Percentiles rank a stretch among this genome's conserved stretches.
Conservation (phyloP, 2,329 filamentous ascomycete species). For the Aspergillus novoparasiticus region DNA sequence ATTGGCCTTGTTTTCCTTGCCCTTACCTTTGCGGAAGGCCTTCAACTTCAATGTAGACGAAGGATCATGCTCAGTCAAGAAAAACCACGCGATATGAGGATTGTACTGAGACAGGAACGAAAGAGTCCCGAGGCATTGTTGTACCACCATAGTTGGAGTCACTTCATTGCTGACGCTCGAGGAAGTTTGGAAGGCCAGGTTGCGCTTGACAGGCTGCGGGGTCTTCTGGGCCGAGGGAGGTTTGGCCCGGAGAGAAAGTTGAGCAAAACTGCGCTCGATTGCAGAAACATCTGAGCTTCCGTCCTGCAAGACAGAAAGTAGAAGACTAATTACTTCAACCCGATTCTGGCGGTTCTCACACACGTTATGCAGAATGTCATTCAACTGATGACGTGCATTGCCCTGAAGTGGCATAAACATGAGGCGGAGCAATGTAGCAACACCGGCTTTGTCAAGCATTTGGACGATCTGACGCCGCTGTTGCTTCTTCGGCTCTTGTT, state of each 20-base stretch:
- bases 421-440: constrained; percentile 93
- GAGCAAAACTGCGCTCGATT: constrained; percentile 92
- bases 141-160: constrained; percentile 90
- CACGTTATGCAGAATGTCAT: constrained; percentile 84
- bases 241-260: constrained; percentile 87
- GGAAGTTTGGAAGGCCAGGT: constrained; percentile 62
- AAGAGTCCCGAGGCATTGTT: constrained; percentile 87
- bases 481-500: constrained; percentile 60
- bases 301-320: constrained; percentile 92
- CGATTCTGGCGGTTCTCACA: constrained; percentile 97
- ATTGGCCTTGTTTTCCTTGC: constrained; percentile 78
- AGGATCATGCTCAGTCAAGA: constrained; percentile 91
- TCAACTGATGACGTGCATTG: constrained; percentile 79
- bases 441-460: constrained; percentile 93
- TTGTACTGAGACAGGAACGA: constrained; percentile 84
- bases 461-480: constrained; percentile 84
- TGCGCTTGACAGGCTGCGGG: constrained; percentile 77
- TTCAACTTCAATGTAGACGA: constrained; percentile 75
- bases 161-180: constrained; percentile 74
- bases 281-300: constrained; percentile 91
- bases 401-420: constrained; percentile 97
- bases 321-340: constrained; percentile 86
- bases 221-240: constrained; percentile 78
- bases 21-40: constrained; percentile 81
- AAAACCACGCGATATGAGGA: constrained; percentile 83